Base-by-base conservation (phyloP, 495 filamentous ascomycete species). In the Articulospora tetracladia region DNA sequence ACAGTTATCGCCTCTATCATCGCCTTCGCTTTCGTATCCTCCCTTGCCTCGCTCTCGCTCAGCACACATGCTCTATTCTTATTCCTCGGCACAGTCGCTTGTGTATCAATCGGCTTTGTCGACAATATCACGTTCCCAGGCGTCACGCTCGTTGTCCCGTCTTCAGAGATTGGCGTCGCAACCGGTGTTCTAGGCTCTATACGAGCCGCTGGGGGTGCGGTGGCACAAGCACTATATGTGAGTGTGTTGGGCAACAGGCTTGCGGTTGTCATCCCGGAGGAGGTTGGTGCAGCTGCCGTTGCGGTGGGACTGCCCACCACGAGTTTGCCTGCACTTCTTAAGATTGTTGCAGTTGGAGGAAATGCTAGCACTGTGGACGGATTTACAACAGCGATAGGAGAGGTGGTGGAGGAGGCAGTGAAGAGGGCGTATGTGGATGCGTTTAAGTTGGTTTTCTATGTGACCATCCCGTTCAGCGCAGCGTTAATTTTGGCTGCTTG, bases 371-470 rank as follows among this genome's bases (percentile, higher is more conserved):
- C 62, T 17, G 75, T 80, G 25, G 74, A 76, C 0, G 79, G 74
- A 4, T 66, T 79, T 23, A 79, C 71, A 1, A 55, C 64, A n/a
- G 49, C 65, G 19, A 68, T 78, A 24, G 59, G 69, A 8, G 67
- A 68, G 0, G 74, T 71, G 1, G 72, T 80, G 1, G 65, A 60
- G 19, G 63, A 63, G 1, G 73, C 75, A 20, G 50, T 72, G 0
- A 72, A 69, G 28, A 67, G 61, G 1, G 78, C 77, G 1, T 77
- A 77, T 59, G 66, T 76, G 10, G 59, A 74, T 39, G 70, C 72
- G 1, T 79, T 80, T 64, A 65, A 68, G 51, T 74, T 73, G 13
- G 76, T 82, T 3, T 83, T 77, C 51, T 73, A 76, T 20, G 73
- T 74, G 1, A 78, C 71, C 51, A 72, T 81, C 53, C 72, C 76